Evolutionary conservation across 2,329 filamentous ascomycete genomes (phyloP).

Genomic region (Fusarium stilboides): DNA sequence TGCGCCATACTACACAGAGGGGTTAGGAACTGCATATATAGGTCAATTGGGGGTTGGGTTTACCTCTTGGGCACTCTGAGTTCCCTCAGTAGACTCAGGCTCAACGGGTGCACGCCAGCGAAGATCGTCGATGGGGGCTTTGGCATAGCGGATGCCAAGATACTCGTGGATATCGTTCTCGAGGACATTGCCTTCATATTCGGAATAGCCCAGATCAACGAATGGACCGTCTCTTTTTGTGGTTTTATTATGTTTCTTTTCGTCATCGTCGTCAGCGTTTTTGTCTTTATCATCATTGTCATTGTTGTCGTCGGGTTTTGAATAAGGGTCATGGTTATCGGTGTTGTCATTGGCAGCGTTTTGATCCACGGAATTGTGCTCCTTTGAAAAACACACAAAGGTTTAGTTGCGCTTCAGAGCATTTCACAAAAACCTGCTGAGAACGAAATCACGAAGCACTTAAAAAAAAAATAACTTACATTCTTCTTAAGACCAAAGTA

Average conservation of each 20-base stretch:
- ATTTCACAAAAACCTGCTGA: neutral
- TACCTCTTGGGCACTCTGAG: slow-evolving; percentile 57
- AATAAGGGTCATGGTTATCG: slow-evolving; percentile 1
- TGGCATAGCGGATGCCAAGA: slow-evolving; percentile 67
- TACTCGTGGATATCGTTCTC: slow-evolving; percentile 61
- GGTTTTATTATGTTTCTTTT: neutral
- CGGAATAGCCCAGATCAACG: slow-evolving; percentile 62
- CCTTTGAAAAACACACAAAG: slow-evolving; percentile 17
- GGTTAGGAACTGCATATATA: neutral
- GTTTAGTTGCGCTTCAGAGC: slow-evolving; percentile 13
- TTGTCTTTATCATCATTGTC: neutral
- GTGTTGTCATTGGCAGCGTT: slow-evolving; percentile 5
- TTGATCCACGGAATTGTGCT: slow-evolving; percentile 4
- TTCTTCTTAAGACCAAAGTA: slow-evolving; percentile 42
- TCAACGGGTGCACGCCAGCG: slow-evolving; percentile 66
- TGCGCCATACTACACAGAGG: slow-evolving; percentile 58
- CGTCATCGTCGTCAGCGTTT: neutral
- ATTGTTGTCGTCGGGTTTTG: slow-evolving; percentile 5
- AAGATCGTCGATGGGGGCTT: slow-evolving; percentile 64
- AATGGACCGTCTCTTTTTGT: slow-evolving; percentile 22
- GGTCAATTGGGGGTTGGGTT: neutral
- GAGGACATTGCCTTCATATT: slow-evolving; percentile 59
- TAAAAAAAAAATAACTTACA: slow-evolving; percentile 22
- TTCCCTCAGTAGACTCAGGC: slow-evolving; percentile 54
- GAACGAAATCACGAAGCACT: neutral